Evolutionary conservation across 352 stramenopile genomes (phyloP), one percentile per base, ranked within the genome.

Genomic region (Phytophthora megakarya): DNA sequence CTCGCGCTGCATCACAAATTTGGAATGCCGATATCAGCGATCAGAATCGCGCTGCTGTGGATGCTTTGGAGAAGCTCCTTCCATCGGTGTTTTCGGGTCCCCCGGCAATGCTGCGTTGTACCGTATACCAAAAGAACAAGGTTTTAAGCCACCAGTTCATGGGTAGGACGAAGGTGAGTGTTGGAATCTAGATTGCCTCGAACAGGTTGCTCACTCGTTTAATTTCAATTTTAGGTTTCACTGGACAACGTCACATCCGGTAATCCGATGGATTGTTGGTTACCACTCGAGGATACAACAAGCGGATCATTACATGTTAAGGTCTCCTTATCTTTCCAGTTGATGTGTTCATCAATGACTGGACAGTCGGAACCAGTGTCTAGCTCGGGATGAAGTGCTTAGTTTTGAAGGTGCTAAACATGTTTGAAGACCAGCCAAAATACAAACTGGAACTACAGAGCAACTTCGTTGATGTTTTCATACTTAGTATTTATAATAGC

Each of bases 111-210:
- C 56, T 92, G 32, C 68, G 75, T 38, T 91, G 79, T 37, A 76
- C 81, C 1, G 72, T 92, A 13, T 94, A 81, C 62, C 81, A 94
- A 65, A 92, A 92, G 65, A 92, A 83, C 66, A 90, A 88, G 58
- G 54, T 94, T 50, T 60, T 90, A 35, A 75, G 66, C n/a, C 85
- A 94, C 51, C 72, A 89, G 44, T 90, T 91, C 39, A 88, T 92
- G 85, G 85, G 85, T 12, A 73, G 73, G 61, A 70, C 74, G 40
- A 79, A 81, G 73, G 84, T 90, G 66, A 35, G 70, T 53, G 38
- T 6, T 42, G 3, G n/a, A n/a, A n/a, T n/a, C n/a, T n/a, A n/a
- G n/a, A n/a, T n/a, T n/a, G n/a, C n/a, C n/a, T n/a, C n/a, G n/a
- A n/a, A n/a, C n/a, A n/a, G n/a, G n/a, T n/a, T n/a, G 38, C 45